These are phyloP conservation scores for Eurotiales sp. DNA, from an alignment of 2,329 filamentous ascomycete species.

Conservation along the genomic window DNA sequence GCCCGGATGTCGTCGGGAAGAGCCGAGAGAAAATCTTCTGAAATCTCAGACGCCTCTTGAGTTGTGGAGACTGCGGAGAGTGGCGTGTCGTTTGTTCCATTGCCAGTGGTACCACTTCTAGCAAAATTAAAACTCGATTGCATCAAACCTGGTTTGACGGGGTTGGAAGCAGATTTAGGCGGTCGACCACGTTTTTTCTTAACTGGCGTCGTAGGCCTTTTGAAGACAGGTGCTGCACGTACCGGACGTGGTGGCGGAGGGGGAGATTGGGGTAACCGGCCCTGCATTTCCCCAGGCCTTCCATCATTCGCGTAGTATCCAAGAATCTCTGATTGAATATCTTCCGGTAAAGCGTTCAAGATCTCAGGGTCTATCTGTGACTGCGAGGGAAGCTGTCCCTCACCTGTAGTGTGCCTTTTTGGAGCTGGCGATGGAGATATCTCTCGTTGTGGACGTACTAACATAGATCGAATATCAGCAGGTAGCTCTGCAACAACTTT, in stretches of 20 bases:
- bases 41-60: conserved; percentile 43
- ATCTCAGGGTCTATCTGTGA: conserved; percentile 83
- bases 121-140: conserved; percentile 69
- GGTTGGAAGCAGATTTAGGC: conserved; percentile 40
- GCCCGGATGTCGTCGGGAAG: conserved; percentile 74
- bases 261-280: conserved; percentile 39
- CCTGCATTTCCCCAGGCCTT: conserved; percentile 28
- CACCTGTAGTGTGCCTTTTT: conserved; percentile 18
- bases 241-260: conserved; percentile 3
- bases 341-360: conserved; percentile 75
- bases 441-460: conserved; percentile 51
- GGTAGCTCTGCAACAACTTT: conserved; percentile 80
- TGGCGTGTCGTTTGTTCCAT: conserved; percentile 15
- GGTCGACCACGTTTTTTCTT: conserved; percentile 59
- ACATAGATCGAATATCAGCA: conserved; percentile 71
- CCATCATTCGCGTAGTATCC: conserved; percentile 56
- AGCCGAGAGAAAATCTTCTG: conserved; percentile 72
- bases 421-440: conserved; percentile 34
- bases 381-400: conserved; percentile 53
- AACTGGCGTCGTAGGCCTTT: conserved; percentile 58
- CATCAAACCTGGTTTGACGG: conserved; percentile 53
- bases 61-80: conserved; percentile 26
- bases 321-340: conserved; percentile 80
- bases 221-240: conserved; percentile 13
- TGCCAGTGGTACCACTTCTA: conserved; percentile 22